Base-by-base conservation (phyloP, 2,329 filamentous ascomycete species). In the Didymella arachidicola region DNA sequence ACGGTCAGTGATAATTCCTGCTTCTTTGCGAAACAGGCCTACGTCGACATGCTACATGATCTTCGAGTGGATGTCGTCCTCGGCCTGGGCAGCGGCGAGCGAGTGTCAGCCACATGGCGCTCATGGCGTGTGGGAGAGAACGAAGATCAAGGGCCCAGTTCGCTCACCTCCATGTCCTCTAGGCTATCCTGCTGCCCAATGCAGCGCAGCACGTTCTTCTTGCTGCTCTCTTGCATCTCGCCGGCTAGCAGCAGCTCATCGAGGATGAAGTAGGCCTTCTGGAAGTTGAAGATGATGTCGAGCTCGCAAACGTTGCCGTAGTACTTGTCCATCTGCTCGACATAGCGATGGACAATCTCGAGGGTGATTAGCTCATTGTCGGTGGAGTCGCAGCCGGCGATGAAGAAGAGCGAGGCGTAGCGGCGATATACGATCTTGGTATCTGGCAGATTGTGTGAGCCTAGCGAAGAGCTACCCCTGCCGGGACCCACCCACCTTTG, bases 321-420 rank as follows among this genome's bases (percentile, higher is more conserved):
- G 83, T 99, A 99, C 79, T 99, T 99, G 85, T 99, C 95, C 95
- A 99, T 99, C 81, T 99, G 95, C 80, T 99, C 95, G 75, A 99
- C 95, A 78, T 99, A 99, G 80, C 95, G 92, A 79, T 99, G 95
- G 72, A 99, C 96, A 76, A 99, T 93, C 79, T 99, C 95, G 76
- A 99, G 92, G 25, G 92, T 97, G 78, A 98, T 97, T 75, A 99
- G 83, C 78, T 99, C 95, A 80, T 99, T 99, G 80, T 99, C 95
- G 64, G 92, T 93, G n/a, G 93, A 93, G 53, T 93, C 89, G 82
- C 93, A 97, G 72, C 95, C 95, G 73, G 94, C 93, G 78, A 99
- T 99, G 85, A 99, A 99, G 85, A 98, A 99, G 62, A 99, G 89
- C 59, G 95, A 98, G 62, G 95, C 95, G 80, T 99, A 99, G 78